phyloP scores from a whole-genome alignment of 2,329 filamentous ascomycete species.

The Geoglossum cookeanum region DNA sequence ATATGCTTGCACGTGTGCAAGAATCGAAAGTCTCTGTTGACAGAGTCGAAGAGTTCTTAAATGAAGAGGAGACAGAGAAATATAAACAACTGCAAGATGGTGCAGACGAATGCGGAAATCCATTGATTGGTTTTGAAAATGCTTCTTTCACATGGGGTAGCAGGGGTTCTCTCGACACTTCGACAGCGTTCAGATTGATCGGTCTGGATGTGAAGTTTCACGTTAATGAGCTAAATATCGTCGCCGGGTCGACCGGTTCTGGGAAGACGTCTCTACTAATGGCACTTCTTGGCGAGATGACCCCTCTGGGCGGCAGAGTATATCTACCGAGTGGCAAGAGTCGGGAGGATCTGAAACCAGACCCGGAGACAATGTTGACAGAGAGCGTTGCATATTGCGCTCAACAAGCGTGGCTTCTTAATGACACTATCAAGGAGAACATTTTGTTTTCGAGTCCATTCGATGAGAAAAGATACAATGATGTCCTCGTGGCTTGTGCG shows the following conservation, averaged over 20 bases:
- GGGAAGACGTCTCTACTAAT: slow-evolving; percentile 93
- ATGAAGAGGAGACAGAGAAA: slow-evolving; percentile 90
- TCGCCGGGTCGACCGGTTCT: slow-evolving; percentile 81
- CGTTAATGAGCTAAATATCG: slow-evolving; percentile 74
- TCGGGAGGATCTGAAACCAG: slow-evolving; percentile 63
- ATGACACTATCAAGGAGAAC: slow-evolving; percentile 88
- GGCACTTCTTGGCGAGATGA: slow-evolving; percentile 95
- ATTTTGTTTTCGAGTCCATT: slow-evolving; percentile 75
- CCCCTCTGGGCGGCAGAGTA: slow-evolving; percentile 57
- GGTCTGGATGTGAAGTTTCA: slow-evolving; percentile 68
- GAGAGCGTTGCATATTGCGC: slow-evolving; percentile 94
- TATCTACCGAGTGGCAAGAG: slow-evolving; percentile 71
- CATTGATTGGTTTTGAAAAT: slow-evolving; percentile 66
- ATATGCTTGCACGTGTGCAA: slow-evolving; percentile 97
- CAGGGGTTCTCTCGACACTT: slow-evolving; percentile 37
- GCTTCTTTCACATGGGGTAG: slow-evolving; percentile 82
- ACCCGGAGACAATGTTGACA: slow-evolving; percentile 69
- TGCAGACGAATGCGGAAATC: slow-evolving; percentile 49
- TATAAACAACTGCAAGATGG: slow-evolving; percentile 64
- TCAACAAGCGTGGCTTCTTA: slow-evolving; percentile 92
- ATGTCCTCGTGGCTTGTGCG: slow-evolving; percentile 80
- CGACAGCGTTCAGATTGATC: slow-evolving; percentile 64
- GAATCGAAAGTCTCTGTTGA: slow-evolving; percentile 94
- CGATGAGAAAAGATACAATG: slow-evolving; percentile 64
- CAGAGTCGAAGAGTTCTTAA: slow-evolving; percentile 84